phyloP scores from a whole-genome alignment of 1,284 basidiomycete genomes.

The Dichomitus squalens region DNA sequence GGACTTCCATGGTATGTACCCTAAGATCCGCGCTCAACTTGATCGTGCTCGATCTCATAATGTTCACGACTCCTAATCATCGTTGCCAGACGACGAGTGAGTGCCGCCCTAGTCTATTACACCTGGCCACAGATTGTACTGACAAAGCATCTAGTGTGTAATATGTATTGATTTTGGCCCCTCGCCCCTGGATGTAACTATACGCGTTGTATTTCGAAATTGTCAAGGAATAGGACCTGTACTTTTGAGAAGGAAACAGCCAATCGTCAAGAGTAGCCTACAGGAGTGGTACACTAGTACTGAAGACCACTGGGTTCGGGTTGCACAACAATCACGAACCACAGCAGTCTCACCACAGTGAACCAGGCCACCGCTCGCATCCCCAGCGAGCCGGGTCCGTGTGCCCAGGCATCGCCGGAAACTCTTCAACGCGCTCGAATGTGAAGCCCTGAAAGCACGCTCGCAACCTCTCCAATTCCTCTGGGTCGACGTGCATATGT shows the following conservation, averaged over 20 bases:
- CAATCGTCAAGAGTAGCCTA: not conserved
- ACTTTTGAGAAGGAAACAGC: not conserved
- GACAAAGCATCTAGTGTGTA: not conserved
- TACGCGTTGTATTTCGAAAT: not conserved
- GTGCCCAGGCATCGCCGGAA: not conserved
- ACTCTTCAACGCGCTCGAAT: not conserved
- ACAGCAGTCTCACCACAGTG: not conserved
- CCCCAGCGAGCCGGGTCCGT: not conserved
- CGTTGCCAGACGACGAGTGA: constrained; percentile 43
- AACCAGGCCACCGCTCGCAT: not conserved
- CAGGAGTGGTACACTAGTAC: not conserved
- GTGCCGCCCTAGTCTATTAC: constrained; percentile 17
- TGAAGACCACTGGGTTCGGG: no score
- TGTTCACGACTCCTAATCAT: not conserved
- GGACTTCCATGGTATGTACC: constrained; percentile 69
- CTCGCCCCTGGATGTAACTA: constrained; percentile 1
- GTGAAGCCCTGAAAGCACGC: not conserved
- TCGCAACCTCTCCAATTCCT: not conserved
- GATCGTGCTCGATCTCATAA: not conserved
- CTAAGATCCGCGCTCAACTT: not conserved
- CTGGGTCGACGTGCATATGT: not conserved
- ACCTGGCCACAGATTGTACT: not conserved
- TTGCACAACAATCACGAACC: no score
- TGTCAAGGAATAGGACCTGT: not conserved
- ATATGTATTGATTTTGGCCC: not conserved